Evolutionary conservation across 192 early-diverging fungal genomes (phyloP).

Genomic region (Backusella westeae): DNA sequence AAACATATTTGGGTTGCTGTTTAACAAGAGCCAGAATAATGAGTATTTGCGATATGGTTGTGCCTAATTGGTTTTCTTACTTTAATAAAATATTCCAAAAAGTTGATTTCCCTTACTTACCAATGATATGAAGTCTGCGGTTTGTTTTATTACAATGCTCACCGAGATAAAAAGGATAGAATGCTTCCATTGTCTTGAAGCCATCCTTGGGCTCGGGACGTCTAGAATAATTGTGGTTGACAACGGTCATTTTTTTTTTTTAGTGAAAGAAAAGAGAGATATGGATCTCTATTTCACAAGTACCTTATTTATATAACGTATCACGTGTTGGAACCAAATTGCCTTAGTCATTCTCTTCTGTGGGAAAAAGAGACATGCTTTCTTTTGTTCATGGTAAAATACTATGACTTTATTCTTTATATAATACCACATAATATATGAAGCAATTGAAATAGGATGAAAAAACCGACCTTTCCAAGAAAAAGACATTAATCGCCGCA

Average conservation of each 20-base stretch:
- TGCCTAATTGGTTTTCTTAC: background rate
- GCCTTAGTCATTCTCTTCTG: background rate
- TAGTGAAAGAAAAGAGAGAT: background rate
- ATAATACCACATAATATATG: no score
- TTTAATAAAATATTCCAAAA: slow-evolving; percentile 20
- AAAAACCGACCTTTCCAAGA: no score
- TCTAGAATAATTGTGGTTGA: slow-evolving; percentile 47
- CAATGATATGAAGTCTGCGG: slow-evolving; percentile 54
- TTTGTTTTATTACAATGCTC: slow-evolving; percentile 53
- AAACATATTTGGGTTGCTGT: slow-evolving; percentile 31
- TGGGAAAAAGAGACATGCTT: background rate
- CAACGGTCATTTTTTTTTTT: slow-evolving; percentile 21
- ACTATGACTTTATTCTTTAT: no score
- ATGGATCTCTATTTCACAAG: no score
- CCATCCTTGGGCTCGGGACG: slow-evolving; percentile 37
- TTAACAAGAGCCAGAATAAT: slow-evolving; percentile 23
- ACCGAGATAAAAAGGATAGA: slow-evolving; percentile 71
- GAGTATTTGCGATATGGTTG: slow-evolving; percentile 16
- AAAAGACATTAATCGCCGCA: no score
- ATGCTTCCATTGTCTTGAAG: slow-evolving; percentile 53
- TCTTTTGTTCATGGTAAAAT: no score
- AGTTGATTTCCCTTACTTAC: slow-evolving; percentile 30
- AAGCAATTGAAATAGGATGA: no score
- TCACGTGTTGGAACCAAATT: background rate
- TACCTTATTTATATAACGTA: no score